Evolutionary conservation across 495 filamentous ascomycete species (phyloP).

Genomic region (Aspergillus ellipticus): DNA sequence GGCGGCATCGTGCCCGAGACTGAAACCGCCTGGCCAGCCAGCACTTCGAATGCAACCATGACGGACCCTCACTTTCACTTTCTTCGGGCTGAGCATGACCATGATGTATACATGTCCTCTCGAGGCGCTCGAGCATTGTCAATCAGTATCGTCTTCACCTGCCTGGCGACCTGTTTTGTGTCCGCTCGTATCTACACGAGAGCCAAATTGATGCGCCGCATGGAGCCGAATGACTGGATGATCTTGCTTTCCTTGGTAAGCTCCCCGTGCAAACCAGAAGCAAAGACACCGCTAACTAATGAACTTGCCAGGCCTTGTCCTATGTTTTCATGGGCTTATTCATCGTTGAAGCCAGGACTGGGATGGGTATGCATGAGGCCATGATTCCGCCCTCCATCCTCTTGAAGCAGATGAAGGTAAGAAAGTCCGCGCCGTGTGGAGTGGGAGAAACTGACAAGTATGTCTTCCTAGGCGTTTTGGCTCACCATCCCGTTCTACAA

Average conservation of each 20-base stretch:
- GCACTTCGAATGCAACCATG: conserved; percentile 17
- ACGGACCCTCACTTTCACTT: conserved; percentile 11
- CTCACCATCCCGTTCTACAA: conserved; percentile 47
- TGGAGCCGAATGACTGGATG: conserved; percentile 46
- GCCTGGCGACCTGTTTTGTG: conserved; percentile 34
- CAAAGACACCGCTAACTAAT: background rate
- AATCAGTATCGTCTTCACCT: conserved; percentile 37
- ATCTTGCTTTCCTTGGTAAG: conserved; percentile 37
- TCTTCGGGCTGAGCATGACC: conserved; percentile 15
- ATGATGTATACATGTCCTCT: conserved; percentile 19
- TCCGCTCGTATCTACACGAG: conserved; percentile 37
- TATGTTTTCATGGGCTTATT: conserved; percentile 41
- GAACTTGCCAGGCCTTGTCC: conserved; percentile 25
- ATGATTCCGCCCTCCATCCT: conserved; percentile 33
- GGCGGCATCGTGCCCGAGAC: background rate
- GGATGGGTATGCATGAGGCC: conserved; percentile 39
- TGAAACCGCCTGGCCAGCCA: background rate
- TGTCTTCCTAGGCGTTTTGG: conserved; percentile 35
- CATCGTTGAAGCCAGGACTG: conserved; percentile 36
- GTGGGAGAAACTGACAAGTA: background rate
- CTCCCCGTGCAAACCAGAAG: background rate
- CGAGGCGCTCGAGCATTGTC: conserved; percentile 28
- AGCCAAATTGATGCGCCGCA: conserved; percentile 28
- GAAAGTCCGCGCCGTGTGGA: background rate
- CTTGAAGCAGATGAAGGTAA: conserved; percentile 39